Percentiles rank a stretch among this genome's conserved stretches.
Conservation (phyloP, 1,139 yeast species). For the Hyphopichia fennica region DNA sequence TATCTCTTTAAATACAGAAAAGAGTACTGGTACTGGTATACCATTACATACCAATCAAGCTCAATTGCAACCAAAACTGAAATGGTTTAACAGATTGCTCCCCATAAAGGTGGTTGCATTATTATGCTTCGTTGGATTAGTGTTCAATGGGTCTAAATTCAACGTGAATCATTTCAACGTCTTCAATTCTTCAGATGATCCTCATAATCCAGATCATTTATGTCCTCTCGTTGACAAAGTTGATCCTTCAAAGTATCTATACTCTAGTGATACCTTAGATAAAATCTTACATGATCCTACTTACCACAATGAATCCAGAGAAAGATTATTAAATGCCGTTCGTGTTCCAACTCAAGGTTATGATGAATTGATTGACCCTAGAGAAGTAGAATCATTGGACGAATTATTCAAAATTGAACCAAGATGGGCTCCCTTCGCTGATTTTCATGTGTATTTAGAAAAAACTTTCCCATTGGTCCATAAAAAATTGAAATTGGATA, state of each 20-base stretch:
- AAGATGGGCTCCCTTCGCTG: constrained; percentile 29
- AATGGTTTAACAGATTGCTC: too few relatives aligned
- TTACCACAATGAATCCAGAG: constrained; percentile 40
- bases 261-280: constrained; percentile 21
- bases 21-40: not conserved
- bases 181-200: constrained; percentile 2
- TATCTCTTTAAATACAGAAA: not conserved
- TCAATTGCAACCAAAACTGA: too few relatives aligned
- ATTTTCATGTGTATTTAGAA: constrained; percentile 29
- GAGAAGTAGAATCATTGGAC: constrained; percentile 18
- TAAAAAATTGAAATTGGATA: constrained; percentile 28
- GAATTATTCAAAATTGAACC: constrained; percentile 29
- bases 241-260: constrained; percentile 24
- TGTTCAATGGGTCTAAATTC: not conserved
- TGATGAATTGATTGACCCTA: constrained; percentile 44
- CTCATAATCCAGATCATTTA: constrained; percentile 23
- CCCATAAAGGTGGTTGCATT: not conserved
- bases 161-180: not conserved
- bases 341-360: constrained; percentile 61
- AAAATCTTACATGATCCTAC: constrained; percentile 34
- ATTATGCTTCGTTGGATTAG: not conserved
- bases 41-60: not conserved
- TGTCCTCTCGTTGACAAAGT: constrained; percentile 37
- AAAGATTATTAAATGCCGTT: constrained; percentile 54
- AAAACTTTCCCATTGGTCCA: constrained; percentile 33